Evolutionary conservation across 1,139 yeast genomes (phyloP).

Genomic region (Nadsonia starkeyi-henricii): DNA sequence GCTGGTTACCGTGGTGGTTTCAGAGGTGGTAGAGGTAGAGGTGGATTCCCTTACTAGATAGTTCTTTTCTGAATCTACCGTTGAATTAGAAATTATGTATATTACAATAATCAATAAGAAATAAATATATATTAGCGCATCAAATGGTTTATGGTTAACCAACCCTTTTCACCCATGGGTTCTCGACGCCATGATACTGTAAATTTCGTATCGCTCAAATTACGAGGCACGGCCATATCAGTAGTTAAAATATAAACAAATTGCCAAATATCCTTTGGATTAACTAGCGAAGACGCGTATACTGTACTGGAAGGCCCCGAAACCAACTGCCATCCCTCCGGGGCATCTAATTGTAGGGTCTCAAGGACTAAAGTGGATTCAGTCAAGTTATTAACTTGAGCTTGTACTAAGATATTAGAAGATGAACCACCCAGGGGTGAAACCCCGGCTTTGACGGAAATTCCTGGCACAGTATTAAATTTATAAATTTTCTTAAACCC

Average conservation of each 20-base stretch:
- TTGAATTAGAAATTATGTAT: conserved; percentile 1
- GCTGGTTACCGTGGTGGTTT: conserved; percentile 32
- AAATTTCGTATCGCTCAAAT: conserved; percentile 14
- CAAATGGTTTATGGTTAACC: conserved; percentile 19
- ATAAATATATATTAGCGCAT: neutral
- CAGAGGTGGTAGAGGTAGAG: conserved; percentile 28
- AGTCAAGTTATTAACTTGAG: conserved; percentile 24
- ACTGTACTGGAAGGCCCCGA: conserved; percentile 1
- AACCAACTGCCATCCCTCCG: conserved; percentile 18
- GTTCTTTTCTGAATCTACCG: neutral
- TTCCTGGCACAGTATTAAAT: conserved; percentile 4
- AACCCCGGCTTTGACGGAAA: neutral
- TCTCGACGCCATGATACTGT: conserved; percentile 25
- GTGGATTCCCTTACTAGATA: conserved; percentile 21
- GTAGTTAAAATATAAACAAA: conserved; percentile 10
- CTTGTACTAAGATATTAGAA: conserved; percentile 12
- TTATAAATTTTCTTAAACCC: neutral
- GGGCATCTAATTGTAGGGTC: conserved; percentile 16
- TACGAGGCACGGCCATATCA: conserved; percentile 7
- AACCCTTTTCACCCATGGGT: conserved; percentile 25
- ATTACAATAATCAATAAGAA: neutral
- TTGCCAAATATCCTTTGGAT: conserved; percentile 13
- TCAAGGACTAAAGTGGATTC: conserved; percentile 19
- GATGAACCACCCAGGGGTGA: conserved; percentile 8
- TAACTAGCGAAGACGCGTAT: no score